Percentiles rank a stretch among this genome's conserved stretches.
phyloP scores from a whole-genome alignment of 371 early-diverging fungal genomes.

The Mucor mucedo region DNA sequence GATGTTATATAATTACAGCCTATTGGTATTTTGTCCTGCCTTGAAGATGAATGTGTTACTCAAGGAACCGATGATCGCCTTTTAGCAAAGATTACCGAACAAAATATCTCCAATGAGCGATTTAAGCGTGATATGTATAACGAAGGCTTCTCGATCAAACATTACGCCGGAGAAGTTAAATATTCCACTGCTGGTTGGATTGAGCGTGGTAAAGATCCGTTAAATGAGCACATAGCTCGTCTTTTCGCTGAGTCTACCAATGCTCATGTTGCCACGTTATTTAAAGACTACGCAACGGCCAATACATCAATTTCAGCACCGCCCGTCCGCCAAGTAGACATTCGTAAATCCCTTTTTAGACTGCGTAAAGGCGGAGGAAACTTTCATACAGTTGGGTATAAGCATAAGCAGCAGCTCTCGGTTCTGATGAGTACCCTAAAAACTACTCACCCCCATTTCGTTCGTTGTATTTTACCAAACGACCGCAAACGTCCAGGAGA shows the following conservation, averaged over 20 bases:
- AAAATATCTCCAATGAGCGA: conserved; percentile 62
- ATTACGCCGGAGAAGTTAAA: conserved; percentile 99
- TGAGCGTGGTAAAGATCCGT: conserved; percentile 99
- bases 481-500: conserved; percentile 88
- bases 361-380: conserved; percentile 67
- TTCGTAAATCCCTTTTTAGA: conserved; percentile 32
- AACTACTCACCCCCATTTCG: conserved; percentile 98
- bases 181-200: conserved; percentile 97
- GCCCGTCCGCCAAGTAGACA: conserved; percentile 11
- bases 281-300: conserved; percentile 41
- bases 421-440: conserved; percentile 91
- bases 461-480: conserved; percentile 99
- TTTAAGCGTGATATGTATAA: conserved; percentile 91
- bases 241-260: conserved; percentile 87
- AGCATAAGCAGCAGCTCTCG: conserved; percentile 95
- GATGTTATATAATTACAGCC: conserved; percentile 64
- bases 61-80: conserved; percentile 97
- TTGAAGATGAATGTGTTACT: conserved; percentile 99
- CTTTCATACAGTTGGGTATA: conserved; percentile 96
- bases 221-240: conserved; percentile 94
- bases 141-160: conserved; percentile 93
- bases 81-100: conserved; percentile 90
- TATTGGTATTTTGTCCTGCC: conserved; percentile 95
- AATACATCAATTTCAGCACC: not conserved
- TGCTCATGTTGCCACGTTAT: conserved; percentile 78